phyloP scores from a whole-genome alignment of 176 grass and related monocot genomes.

The Oryza australiensis region DNA sequence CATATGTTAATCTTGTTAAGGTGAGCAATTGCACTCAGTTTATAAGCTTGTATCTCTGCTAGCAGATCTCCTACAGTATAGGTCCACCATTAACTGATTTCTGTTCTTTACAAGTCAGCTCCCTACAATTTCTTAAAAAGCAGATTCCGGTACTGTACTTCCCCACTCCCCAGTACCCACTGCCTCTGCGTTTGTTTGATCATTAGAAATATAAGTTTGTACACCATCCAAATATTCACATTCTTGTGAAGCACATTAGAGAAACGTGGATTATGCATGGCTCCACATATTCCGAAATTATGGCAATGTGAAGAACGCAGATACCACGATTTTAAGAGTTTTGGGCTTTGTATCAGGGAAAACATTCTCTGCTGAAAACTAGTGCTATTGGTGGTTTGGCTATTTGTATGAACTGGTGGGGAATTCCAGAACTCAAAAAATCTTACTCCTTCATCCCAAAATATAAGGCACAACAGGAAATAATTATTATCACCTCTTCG shows the following conservation, averaged over 20 bases:
- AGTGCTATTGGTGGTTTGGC: too few species aligned
- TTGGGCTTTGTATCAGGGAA: conserved; percentile 2
- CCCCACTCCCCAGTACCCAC: too few species aligned
- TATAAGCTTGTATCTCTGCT: conserved; percentile 28
- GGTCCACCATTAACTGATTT: not conserved
- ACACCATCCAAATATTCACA: conserved; percentile 20
- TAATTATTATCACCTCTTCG: too few species aligned
- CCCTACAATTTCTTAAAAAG: not conserved
- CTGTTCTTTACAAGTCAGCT: not conserved
- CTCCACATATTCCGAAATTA: conserved; percentile 26
- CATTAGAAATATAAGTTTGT: conserved; percentile 8
- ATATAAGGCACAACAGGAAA: too few species aligned
- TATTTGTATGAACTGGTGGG: too few species aligned
- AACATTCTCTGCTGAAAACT: too few species aligned
- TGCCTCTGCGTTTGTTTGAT: not conserved
- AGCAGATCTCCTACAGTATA: not conserved
- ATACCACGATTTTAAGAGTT: conserved; percentile 12
- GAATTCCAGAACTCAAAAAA: too few species aligned
- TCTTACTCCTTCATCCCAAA: too few species aligned
- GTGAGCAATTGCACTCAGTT: conserved; percentile 44
- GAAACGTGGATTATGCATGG: conserved; percentile 17
- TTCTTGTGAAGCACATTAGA: conserved; percentile 22
- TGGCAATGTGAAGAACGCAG: not conserved
- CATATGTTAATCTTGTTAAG: conserved; percentile 84
- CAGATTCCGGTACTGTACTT: conserved; percentile 23